Base-by-base conservation (phyloP, 306 rosid species). In the Clitoria ternatea region DNA sequence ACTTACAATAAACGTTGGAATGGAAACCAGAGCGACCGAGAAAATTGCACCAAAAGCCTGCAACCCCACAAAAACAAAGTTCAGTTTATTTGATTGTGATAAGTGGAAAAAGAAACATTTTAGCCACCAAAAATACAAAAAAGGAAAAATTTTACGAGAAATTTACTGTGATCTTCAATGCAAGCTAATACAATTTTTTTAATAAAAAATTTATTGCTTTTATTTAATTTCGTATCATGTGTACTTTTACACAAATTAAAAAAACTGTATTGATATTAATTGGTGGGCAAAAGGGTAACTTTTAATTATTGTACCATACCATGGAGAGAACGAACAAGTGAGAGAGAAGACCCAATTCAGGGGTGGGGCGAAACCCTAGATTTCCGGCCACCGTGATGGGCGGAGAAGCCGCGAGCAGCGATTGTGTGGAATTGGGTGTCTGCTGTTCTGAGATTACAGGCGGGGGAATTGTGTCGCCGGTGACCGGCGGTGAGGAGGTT, bases 41-140 rank as follows among this genome's bases (percentile, higher is more conserved):
- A 85, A 59, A 48, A 88, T 60, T 3, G 90, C 85, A 23, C 72
- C 77, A 60, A 85, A 48, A 56, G 74, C 87, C 88, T 88, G 75
- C 77, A 22, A 14, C 17, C 26, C 36, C 20, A 0, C 23, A 53
- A 60, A 64, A 13, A 17, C 23, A 37, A 54, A 37, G 26, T 62
- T 73, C 23, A 11, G 69, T 39, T 27, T 33, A 11, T 10, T 55
- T 63, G 48, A 76, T 43, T 20, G 23, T 27, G 57, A 24, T 37
- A 47, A 19, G 9, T n/a, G n/a, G n/a, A n/a, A n/a, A n/a, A n/a
- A n/a, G n/a, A n/a, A n/a, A n/a, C n/a, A n/a, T n/a, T n/a, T n/a
- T n/a, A n/a, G n/a, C n/a, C n/a, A n/a, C n/a, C n/a, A n/a, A n/a
- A n/a, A n/a, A n/a, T n/a, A n/a, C n/a, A n/a, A n/a, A n/a, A n/a